Conservation (phyloP, 1,284 basidiomycete genomes). For the Irpex lacteus region DNA sequence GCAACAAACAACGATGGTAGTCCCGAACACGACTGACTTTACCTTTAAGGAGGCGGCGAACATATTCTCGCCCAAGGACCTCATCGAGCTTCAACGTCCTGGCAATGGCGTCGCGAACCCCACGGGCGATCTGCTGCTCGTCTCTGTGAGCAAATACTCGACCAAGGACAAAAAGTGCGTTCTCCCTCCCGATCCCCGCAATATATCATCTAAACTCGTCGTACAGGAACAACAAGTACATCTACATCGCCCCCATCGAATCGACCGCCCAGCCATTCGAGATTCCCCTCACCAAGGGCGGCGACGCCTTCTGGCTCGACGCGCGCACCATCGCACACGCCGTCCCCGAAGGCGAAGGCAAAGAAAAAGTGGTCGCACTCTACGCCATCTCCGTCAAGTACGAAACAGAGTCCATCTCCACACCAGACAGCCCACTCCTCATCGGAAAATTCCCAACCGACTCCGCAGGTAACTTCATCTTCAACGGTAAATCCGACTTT, state of each 20-base stretch:
- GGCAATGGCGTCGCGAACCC: conserved; percentile 62
- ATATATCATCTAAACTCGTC: neutral
- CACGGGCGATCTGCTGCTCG: conserved; percentile 63
- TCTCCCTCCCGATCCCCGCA: neutral
- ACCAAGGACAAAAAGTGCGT: conserved; percentile 71
- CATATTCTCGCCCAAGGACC: conserved; percentile 69
- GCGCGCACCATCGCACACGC: conserved; percentile 66
- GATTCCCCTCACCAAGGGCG: conserved; percentile 57
- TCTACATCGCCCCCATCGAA: conserved; percentile 61
- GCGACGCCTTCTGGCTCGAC: conserved; percentile 76
- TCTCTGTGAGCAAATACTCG: conserved; percentile 67
- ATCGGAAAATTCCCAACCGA: conserved; percentile 59
- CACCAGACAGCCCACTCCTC: conserved; percentile 31
- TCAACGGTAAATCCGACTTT: conserved; percentile 41
- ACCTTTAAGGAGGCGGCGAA: conserved; percentile 52
- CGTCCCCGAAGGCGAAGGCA: conserved; percentile 47
- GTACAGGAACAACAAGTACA: conserved; percentile 62
- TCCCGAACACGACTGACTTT: conserved; percentile 36
- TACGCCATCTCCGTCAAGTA: conserved; percentile 55
- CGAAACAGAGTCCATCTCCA: conserved; percentile 29
- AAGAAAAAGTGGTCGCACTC: conserved; percentile 48
- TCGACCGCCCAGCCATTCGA: conserved; percentile 45
- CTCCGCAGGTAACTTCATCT: conserved; percentile 68
- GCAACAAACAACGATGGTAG: neutral
- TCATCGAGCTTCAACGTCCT: conserved; percentile 72